Base-by-base conservation (phyloP, 1,139 yeast genomes). In the Oligophagozyma castellii region DNA sequence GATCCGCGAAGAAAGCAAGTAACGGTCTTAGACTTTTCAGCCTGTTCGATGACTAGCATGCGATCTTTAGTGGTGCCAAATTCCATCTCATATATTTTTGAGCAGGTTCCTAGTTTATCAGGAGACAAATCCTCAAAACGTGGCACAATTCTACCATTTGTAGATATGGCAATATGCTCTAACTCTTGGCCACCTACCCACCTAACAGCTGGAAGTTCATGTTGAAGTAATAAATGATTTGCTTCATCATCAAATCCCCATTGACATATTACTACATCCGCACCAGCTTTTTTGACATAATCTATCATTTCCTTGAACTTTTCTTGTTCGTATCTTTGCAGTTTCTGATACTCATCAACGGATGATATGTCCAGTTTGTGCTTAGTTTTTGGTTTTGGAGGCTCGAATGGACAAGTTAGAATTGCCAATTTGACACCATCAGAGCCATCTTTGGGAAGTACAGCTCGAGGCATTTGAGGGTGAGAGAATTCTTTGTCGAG, bases 221-320 rank as follows among this genome's bases (percentile, higher is more conserved):
- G 83, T 45, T 92, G 81, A 44, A 86, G 64, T 38, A 89, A 66
- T 51, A 89, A 62, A 56, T 92, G 95, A 58, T 89, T 92, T 25
- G 98, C 98, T 61, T 92, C 98, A 56, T 92, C 99, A 54, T 92
- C 98, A 51, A 92, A 92, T 10, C 99, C 99, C 98, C 98, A 89
- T 62, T 89, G 99, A 61, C 98, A 89, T 23, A 93, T 92, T 34
- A 89, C 98, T 30, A 86, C 72, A 53, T 86, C 89, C 20, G 99
- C 98, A 20, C 98, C 98, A 1, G 94, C 67, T 14, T 67, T 70
- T 58, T 92, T 86, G 32, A 89, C 93, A 37, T 67, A 62, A 37
- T 76, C 69, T 38, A 89, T 84, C 98, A 92, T 89, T 53, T 81
- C 84, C 52, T 67, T 72, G 52, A 89, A 92, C 55, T 83, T 86